Evolutionary conservation across 2,329 filamentous ascomycete species (phyloP).

Genomic region (Pseudogymnoascus sp.): DNA sequence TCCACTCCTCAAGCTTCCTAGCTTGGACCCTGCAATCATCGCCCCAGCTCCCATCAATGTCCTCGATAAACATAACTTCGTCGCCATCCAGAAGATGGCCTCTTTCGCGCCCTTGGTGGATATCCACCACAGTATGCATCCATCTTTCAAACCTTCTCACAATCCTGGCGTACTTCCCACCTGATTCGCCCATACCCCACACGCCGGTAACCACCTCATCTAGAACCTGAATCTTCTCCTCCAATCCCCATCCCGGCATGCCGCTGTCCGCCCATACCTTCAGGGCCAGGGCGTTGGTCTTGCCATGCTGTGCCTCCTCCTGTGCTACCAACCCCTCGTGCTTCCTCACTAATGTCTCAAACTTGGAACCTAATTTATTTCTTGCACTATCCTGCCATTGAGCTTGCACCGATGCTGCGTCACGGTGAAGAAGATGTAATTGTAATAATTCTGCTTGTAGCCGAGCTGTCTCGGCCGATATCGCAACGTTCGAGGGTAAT

Average conservation of each 20-base stretch:
- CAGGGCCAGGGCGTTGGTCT: conserved; percentile 46
- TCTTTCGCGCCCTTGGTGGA: conserved; percentile 39
- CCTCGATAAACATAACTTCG: conserved; percentile 44
- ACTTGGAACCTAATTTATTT: conserved; percentile 41
- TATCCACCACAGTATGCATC: conserved; percentile 43
- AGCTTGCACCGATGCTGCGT: conserved; percentile 38
- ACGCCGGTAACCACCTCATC: conserved; percentile 52
- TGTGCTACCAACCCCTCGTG: conserved; percentile 37
- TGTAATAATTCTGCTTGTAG: conserved; percentile 61
- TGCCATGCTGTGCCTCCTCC: conserved; percentile 45
- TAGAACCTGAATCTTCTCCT: conserved; percentile 52
- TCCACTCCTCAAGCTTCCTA: conserved; percentile 51
- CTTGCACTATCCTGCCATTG: conserved; percentile 54
- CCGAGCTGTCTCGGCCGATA: conserved; percentile 51
- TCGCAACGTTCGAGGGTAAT: conserved; percentile 52
- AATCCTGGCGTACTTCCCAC: conserved; percentile 50
- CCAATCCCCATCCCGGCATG: conserved; percentile 36
- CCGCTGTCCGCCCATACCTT: conserved; percentile 42
- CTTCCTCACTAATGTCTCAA: conserved; percentile 32
- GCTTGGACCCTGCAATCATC: conserved; percentile 49
- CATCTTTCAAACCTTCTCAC: conserved; percentile 56
- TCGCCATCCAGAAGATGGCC: conserved; percentile 28
- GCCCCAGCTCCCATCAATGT: conserved; percentile 53
- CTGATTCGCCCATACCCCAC: conserved; percentile 51
- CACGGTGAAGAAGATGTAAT: conserved; percentile 57